Base-by-base conservation (phyloP, 371 early-diverging fungal genomes). In the Rhizopus sp. region DNA sequence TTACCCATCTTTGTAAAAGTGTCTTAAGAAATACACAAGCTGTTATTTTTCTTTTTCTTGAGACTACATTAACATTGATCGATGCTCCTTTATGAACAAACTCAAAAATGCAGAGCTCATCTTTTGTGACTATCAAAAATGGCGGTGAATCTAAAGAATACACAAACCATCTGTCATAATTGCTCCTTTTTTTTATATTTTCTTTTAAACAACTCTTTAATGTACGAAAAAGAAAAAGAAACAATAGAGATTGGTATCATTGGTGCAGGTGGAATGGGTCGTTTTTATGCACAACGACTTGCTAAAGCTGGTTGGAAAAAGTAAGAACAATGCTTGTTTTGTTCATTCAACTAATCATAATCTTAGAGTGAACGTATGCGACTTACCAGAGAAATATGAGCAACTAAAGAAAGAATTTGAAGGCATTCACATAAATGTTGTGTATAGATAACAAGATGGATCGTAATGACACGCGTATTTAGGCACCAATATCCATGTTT, bases 221-320 rank as follows among this genome's bases (percentile, higher is more conserved):
- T 23, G 23, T 23, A 23, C 23, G 23, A 23, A 23, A 23, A 53
- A n/a, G 66, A 86, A 64, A 86, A 82, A 64, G 81, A 81, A 39
- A 73, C 75, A 1, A 57, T 85, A 39, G 84, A 91, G 53, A 73
- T 91, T 53, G 91, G 92, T 39, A 86, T 92, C 58, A 90, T 91
- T 55, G 91, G 91, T 32, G 80, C 89, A 56, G 97, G 97, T 57
- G 96, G 93, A 69, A 97, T 97, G 97, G 98, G 97, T 29, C 80
- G 87, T 35, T 86, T 97, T 40, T 97, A 96, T 62, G 95, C 94
- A 1, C 70, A 75, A 16, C 69, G 76, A 35, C 82, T 96, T 35
- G 63, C 75, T 15, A 69, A 79, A 33, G 88, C 90, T 7, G 96
- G 96, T 7, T 95, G 89, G 88, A 87, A 88, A 65, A 76, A 80